Percentiles rank a stretch among this genome's conserved stretches.
Evolutionary conservation across 257 asterid genomes (phyloP).

Genomic region (Gentiana macrophylla): DNA sequence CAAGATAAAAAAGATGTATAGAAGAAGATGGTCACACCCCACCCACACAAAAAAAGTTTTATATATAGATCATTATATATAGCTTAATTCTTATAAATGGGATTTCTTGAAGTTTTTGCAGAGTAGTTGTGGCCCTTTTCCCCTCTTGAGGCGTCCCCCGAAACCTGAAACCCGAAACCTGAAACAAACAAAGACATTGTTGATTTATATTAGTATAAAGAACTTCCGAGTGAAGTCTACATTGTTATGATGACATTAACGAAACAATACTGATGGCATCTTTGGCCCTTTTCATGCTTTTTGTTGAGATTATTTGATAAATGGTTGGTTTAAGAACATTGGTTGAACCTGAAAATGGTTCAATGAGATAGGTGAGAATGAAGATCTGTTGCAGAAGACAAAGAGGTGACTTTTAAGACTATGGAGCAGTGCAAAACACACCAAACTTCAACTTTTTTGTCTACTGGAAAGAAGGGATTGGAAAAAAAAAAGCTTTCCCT

Average conservation of each 20-base stretch:
- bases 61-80: conserved; percentile 17
- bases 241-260: too few relatives aligned
- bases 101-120: conserved; percentile 46
- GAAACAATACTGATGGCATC: background rate
- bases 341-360: too few relatives aligned
- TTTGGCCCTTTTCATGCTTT: conserved; percentile 1
- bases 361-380: background rate
- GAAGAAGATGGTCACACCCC: conserved; percentile 15
- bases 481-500: too few relatives aligned
- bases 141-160: too few relatives aligned
- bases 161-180: too few relatives aligned
- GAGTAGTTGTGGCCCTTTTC: conserved; percentile 23
- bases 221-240: conserved; percentile 10
- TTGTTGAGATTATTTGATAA: too few relatives aligned
- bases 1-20: conserved; percentile 17
- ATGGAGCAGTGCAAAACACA: background rate
- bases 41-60: conserved; percentile 5
- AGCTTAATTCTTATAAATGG: conserved; percentile 16
- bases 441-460: conserved; percentile 34
- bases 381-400: conserved; percentile 31
- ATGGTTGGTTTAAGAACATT: too few relatives aligned
- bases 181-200: too few relatives aligned
- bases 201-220: conserved; percentile 4
- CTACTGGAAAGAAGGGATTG: conserved; percentile 16
- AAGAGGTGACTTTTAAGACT: background rate